phyloP scores from a whole-genome alignment of 2,329 filamentous ascomycete species.

The Penicillium sp. region DNA sequence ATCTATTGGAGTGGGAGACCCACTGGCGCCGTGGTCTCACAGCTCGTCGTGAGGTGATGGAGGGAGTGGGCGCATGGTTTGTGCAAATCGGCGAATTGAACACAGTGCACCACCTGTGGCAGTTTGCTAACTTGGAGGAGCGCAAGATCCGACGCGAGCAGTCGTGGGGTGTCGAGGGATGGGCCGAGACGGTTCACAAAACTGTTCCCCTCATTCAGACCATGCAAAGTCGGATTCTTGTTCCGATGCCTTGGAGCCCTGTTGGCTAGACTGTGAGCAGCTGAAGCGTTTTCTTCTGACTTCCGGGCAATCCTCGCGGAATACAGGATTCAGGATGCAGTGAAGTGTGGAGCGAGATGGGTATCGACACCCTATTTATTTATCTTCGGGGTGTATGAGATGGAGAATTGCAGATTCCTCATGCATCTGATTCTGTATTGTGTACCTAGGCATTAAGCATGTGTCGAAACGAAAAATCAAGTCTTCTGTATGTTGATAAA shows the following conservation, averaged over 20 bases:
- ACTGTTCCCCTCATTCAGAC: constrained; percentile 94
- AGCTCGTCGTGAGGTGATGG: constrained; percentile 94
- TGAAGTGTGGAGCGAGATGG: neutral
- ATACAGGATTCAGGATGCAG: neutral
- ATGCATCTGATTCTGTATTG: constrained; percentile 16
- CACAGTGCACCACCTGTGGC: constrained; percentile 97
- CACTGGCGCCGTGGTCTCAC: constrained; percentile 93
- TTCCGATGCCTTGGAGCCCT: constrained; percentile 95
- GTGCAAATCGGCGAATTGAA: constrained; percentile 97
- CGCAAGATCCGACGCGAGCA: constrained; percentile 85
- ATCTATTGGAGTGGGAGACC: constrained; percentile 96
- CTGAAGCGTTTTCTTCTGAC: neutral
- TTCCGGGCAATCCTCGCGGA: neutral
- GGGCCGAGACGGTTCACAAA: constrained; percentile 97
- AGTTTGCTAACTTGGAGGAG: constrained; percentile 95
- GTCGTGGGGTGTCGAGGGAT: constrained; percentile 93
- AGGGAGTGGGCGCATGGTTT: constrained; percentile 97
- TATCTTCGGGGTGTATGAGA: neutral
- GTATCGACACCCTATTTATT: neutral
- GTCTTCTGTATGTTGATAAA: neutral
- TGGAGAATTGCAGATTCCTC: neutral
- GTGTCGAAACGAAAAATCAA: constrained; percentile 3
- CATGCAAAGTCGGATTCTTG: constrained; percentile 92
- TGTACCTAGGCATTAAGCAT: constrained; percentile 24
- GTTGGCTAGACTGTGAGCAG: constrained; percentile 60